These are phyloP conservation scores for Nakazawaea wickerhamii DNA, from an alignment of 805 yeast species.

Conservation along the genomic window DNA sequence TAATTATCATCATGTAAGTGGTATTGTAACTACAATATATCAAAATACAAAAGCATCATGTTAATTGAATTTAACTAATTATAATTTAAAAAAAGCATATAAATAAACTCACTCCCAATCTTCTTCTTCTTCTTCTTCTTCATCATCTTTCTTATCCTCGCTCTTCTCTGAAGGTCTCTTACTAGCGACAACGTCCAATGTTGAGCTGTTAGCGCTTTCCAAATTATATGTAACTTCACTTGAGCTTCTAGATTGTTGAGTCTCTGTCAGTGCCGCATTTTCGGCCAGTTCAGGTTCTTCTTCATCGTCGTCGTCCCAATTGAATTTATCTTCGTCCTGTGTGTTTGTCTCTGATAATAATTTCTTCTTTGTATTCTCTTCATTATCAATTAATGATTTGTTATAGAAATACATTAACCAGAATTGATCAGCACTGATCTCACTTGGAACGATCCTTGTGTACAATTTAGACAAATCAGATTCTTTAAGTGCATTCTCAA, in stretches of 20 bases:
- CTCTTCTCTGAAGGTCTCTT: constrained; percentile 11
- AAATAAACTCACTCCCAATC: constrained; percentile 55
- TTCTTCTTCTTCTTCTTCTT: constrained; percentile 32
- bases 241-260: constrained; percentile 24
- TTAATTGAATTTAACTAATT: no score
- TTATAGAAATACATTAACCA: constrained; percentile 70
- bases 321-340: constrained; percentile 45
- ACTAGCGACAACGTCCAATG: constrained; percentile 25
- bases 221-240: constrained; percentile 36
- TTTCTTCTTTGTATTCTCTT: constrained; percentile 62
- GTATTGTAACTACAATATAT: no score
- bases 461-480: constrained; percentile 49
- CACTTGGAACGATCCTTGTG: constrained; percentile 61
- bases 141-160: constrained; percentile 8
- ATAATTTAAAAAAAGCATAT: no score
- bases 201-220: constrained; percentile 31
- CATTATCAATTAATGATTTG: constrained; percentile 46
- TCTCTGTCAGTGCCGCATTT: constrained; percentile 9
- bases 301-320: constrained; percentile 48
- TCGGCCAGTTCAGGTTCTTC: constrained; percentile 26
- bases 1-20: no score
- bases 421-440: constrained; percentile 51
- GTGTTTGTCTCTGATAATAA: constrained; percentile 40
- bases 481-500: constrained; percentile 39
- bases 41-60: no score